Conservation (phyloP, 345 rosid genomes). For the Camelina sativa region DNA sequence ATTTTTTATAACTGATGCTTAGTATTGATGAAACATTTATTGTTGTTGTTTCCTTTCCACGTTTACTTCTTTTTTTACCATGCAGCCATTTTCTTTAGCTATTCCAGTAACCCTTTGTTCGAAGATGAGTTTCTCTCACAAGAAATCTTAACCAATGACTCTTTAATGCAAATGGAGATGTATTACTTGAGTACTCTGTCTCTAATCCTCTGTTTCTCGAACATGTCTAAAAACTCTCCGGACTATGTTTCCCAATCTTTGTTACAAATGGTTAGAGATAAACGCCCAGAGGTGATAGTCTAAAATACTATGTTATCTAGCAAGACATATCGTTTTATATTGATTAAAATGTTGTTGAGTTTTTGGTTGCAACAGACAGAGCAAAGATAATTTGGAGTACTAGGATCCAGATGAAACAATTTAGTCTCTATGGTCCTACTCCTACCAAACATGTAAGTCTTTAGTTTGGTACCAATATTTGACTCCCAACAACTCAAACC, state of each 20-base stretch:
- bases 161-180: constrained; percentile 1
- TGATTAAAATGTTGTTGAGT: not conserved
- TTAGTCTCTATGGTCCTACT: constrained; percentile 12
- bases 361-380: not conserved
- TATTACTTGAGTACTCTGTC: not conserved
- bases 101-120: not conserved
- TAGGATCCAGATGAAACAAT: not conserved
- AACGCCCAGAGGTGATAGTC: constrained; percentile 7
- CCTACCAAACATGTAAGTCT: not conserved
- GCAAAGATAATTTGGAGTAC: not conserved
- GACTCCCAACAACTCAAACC: not conserved
- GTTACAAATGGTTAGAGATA: not conserved
- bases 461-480: constrained; percentile 3
- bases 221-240: not conserved
- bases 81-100: not conserved
- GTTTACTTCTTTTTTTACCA: not conserved
- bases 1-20: not conserved
- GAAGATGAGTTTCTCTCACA: not conserved
- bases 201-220: constrained; percentile 11
- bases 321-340: no score
- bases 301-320: not conserved
- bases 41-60: constrained; percentile 4
- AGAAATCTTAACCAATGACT: not conserved
- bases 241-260: not conserved
- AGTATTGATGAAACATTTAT: constrained; percentile 16